phyloP scores from a whole-genome alignment of 2,329 filamentous ascomycete species.

The Alternaria sp. region DNA sequence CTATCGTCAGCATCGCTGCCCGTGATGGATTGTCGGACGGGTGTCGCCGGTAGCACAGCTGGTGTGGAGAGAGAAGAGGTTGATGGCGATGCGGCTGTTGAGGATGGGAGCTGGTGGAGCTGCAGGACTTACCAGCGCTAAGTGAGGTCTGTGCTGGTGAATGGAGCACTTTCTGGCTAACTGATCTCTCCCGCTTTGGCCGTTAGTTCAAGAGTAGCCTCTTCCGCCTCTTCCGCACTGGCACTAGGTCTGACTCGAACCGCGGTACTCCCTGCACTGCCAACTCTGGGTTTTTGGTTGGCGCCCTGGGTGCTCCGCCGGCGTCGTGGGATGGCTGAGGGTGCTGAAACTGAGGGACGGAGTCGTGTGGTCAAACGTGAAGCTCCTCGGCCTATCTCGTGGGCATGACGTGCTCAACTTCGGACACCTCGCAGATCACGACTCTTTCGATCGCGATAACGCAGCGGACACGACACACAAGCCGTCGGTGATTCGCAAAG shows the following conservation, averaged over 20 bases:
- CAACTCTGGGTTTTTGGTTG: not conserved
- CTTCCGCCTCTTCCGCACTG: slow-evolving; percentile 21
- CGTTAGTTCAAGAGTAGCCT: slow-evolving; percentile 17
- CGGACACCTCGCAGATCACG: not conserved
- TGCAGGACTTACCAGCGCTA: slow-evolving; percentile 13
- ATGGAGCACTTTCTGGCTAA: slow-evolving; percentile 8
- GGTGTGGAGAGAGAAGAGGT: slow-evolving; percentile 8
- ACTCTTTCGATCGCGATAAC: slow-evolving; percentile 1
- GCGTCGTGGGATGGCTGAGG: not conserved
- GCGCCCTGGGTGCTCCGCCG: not conserved
- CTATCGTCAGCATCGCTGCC: slow-evolving; percentile 30
- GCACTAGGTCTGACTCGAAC: slow-evolving; percentile 6
- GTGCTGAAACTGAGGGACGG: not conserved
- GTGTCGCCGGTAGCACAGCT: slow-evolving; percentile 14
- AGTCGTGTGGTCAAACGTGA: not conserved
- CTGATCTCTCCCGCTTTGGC: slow-evolving; percentile 22
- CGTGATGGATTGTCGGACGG: slow-evolving; percentile 14
- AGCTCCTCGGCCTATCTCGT: slow-evolving; percentile 3
- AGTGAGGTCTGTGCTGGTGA: slow-evolving; percentile 10
- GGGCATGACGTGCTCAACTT: slow-evolving; percentile 7
- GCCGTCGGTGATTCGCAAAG: slow-evolving; percentile 4
- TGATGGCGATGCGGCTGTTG: slow-evolving; percentile 24
- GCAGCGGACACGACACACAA: not conserved
- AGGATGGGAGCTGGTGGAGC: slow-evolving; percentile 29
- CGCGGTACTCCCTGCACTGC: slow-evolving; percentile 2